Evolutionary conservation across 2,329 filamentous ascomycete genomes (phyloP), one percentile per base, ranked within the genome.

Genomic region (Clarireedia monteithiana): DNA sequence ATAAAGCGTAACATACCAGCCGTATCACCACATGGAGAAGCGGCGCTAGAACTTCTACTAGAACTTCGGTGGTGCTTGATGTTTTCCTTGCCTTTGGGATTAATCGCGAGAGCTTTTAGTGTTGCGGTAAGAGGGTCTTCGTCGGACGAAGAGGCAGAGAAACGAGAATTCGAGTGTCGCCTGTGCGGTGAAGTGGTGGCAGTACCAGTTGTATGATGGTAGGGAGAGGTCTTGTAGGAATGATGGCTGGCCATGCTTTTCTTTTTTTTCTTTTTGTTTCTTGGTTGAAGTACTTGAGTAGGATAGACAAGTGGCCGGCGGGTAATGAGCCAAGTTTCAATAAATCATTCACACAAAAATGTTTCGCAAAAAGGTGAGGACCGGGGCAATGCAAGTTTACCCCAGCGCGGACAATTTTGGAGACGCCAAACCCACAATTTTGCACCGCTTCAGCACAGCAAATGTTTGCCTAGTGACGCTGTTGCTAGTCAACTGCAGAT

Each of bases 161-260:
- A 34, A 12, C 38, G 30, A 12, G 30, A 6, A 36, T 47, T 53
- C 9, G 15, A 9, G 30, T 27, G 38, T 30, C 24, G 70, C 68
- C 54, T 77, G 79, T 58, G 75, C 67, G 46, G 71, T 73, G 55
- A 74, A 74, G 50, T 71, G 69, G 65, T 64, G 24, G 70, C 62
- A 54, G 75, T 2, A 20, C 38, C 51, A 70, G 36, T 77, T 51
- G 49, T 59, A 39, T 60, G 58, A 53, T 64, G 58, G 61, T 75
- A 76, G 24, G 71, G 70, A 42, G 75, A 68, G 6, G 75, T 71
- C 61, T 78, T 76, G 66, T 80, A 74, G 12, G 77, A 77, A 61
- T 76, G 74, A 53, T 34, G 36, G 65, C 70, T 74, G 57, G 77
- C 72, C 77, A 81, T 80, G 6, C 20, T 56, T 5, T 38, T 27